Conservation (phyloP, 202 grass and related monocot genomes). For the Setaria italica region DNA sequence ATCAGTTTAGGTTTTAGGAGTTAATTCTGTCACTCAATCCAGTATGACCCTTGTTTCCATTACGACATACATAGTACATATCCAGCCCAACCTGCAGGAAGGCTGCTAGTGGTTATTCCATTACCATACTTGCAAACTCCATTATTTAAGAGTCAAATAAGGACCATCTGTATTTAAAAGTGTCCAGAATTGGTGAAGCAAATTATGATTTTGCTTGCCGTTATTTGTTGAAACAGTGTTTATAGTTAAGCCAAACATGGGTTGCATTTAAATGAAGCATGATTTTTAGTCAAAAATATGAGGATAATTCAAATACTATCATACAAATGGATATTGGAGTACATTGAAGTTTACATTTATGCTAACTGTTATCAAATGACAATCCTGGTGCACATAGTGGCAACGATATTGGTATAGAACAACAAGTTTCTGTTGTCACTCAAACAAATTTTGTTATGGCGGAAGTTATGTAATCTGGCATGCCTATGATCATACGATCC, state of each 20-base stretch:
- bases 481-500: neutral
- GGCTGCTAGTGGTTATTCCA: neutral
- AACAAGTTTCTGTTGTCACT: neutral
- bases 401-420: neutral
- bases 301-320: neutral
- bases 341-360: neutral
- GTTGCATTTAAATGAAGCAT: slow-evolving; percentile 8
- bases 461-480: neutral
- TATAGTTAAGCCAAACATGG: neutral
- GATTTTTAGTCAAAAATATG: slow-evolving; percentile 5
- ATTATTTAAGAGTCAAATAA: neutral
- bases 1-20: neutral
- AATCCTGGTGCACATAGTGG: neutral
- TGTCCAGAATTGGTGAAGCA: neutral
- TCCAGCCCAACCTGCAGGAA: slow-evolving; percentile 8
- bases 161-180: neutral
- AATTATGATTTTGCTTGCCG: neutral
- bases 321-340: neutral
- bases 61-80: neutral
- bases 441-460: neutral
- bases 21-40: neutral
- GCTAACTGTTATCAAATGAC: neutral
- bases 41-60: neutral
- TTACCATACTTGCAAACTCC: neutral
- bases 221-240: neutral